These are phyloP conservation scores for Thozetella sp. DNA, from an alignment of 495 filamentous ascomycete genomes.

Conservation along the genomic window DNA sequence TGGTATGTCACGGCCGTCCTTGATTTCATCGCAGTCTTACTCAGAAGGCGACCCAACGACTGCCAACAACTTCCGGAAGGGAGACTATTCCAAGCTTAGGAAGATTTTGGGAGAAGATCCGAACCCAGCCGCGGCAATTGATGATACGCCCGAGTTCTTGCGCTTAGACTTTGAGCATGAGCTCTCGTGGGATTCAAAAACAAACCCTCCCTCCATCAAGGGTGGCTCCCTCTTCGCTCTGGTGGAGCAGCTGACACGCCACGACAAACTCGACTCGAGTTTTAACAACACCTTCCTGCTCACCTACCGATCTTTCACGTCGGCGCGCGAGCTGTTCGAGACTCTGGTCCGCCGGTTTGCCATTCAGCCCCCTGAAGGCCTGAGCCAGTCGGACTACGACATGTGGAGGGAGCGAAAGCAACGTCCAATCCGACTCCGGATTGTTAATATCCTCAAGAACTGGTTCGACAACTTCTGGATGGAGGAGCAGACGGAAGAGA, in stretches of 20 bases:
- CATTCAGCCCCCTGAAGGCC: constrained; percentile 87
- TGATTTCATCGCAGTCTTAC: constrained; percentile 66
- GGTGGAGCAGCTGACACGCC: constrained; percentile 94
- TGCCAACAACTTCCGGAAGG: constrained; percentile 60
- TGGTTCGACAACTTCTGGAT: constrained; percentile 99
- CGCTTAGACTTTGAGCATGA: constrained; percentile 89
- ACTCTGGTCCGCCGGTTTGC: constrained; percentile 88
- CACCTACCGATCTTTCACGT: constrained; percentile 94
- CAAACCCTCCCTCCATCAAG: constrained; percentile 69
- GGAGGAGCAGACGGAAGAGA: constrained; percentile 84
- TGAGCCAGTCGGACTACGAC: constrained; percentile 75
- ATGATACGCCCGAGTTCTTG: constrained; percentile 82
- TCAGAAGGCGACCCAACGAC: constrained; percentile 61
- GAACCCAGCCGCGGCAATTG: constrained; percentile 56
- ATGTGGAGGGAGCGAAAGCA: constrained; percentile 93
- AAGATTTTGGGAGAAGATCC: constrained; percentile 86
- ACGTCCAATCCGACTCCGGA: constrained; percentile 89
- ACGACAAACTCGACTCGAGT: constrained; percentile 91
- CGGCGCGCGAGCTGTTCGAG: constrained; percentile 88
- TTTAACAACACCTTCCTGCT: constrained; percentile 98
- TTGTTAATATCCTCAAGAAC: constrained; percentile 96
- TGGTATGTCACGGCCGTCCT: constrained; percentile 31
- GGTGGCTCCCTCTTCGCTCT: constrained; percentile 87
- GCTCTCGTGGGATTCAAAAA: constrained; percentile 84
- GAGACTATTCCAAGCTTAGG: constrained; percentile 79